Evolutionary conservation across 805 yeast genomes (phyloP), one percentile per base, ranked within the genome.

Genomic region (Saturnispora dispora): DNA sequence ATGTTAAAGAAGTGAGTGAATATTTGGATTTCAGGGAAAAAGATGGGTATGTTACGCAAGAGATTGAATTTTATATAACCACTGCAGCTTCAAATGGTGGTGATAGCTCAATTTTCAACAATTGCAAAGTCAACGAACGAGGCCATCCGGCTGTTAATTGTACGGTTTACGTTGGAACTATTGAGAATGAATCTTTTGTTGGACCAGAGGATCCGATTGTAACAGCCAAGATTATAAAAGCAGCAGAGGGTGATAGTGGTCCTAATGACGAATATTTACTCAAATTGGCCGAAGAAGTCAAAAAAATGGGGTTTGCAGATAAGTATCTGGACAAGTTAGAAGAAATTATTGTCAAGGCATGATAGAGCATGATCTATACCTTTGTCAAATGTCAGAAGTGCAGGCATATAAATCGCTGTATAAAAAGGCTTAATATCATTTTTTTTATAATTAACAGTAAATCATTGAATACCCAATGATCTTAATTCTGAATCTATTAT

Each of bases 1-100:
- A 77, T 48, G 89, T 83, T 0, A 63, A 65, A 5, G 76, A 76
- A 52, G 93, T 88, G 17, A 71, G 72, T 32, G 82, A 76, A 15
- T 84, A 88, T 58, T 71, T 90, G 47, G 95, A 90, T 58, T 74
- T 79, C 13, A 72, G 98, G 51, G 98, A 90, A 59, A 89, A 88
- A 64, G 89, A 88, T 61, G 98, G 97, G 0, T 90, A 90, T 65
- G 72, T 88, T 0, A 71, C 79, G 2, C 88, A 85, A 56, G 66
- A 72, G 22, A 82, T 88, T 3, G 79, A 79, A 5, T 87, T 88
- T 61, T 74, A 76, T 55, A 70, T 85, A 10, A 58, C 58, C 6
- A 55, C 52, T 7, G 45, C 55, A 62, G 53, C 15, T 23, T 20
- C 8, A 37, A 18, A 37, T 18, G 41, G 41, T 8, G 41, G 41